Conservation (phyloP, 768 basidiomycete species). For the Termitomyces sp. region DNA sequence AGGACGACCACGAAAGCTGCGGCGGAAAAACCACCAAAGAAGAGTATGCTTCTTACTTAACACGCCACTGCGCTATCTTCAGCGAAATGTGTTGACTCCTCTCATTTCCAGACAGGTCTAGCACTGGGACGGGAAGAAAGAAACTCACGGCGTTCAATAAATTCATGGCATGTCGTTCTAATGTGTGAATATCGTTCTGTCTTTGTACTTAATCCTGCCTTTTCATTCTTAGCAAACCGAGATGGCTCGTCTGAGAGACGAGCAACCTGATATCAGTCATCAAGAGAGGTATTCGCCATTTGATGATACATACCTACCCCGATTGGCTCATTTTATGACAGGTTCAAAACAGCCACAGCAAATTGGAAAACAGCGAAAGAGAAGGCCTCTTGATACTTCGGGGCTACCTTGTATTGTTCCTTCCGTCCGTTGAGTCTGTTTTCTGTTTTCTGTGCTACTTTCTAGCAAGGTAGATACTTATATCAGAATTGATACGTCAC, state of each 20-base stretch:
- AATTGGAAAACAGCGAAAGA: constrained; percentile 78
- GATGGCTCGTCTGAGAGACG: constrained; percentile 73
- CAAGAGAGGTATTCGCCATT: constrained; percentile 55
- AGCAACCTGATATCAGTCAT: constrained; percentile 66
- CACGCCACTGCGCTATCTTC: constrained; percentile 7
- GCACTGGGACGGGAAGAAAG: constrained; percentile 45
- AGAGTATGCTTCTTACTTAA: constrained; percentile 36
- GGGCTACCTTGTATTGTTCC: no score
- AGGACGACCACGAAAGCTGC: constrained; percentile 32
- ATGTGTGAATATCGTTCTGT: background rate
- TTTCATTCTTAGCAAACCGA: constrained; percentile 52
- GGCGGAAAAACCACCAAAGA: constrained; percentile 47
- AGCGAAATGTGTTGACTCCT: constrained; percentile 14
- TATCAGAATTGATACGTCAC: background rate
- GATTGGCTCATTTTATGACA: constrained; percentile 16
- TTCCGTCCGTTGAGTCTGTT: background rate
- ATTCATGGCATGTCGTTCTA: constrained; percentile 42
- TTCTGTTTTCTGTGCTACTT: constrained; percentile 1
- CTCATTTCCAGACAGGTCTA: constrained; percentile 38
- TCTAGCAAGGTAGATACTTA: background rate
- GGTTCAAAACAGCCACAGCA: constrained; percentile 67
- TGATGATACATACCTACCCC: background rate
- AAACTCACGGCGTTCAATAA: constrained; percentile 73
- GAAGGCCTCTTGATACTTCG: constrained; percentile 33
- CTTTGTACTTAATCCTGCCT: background rate